Evolutionary conservation across 2,329 filamentous ascomycete species (phyloP).

Genomic region (Fusarium sp.): DNA sequence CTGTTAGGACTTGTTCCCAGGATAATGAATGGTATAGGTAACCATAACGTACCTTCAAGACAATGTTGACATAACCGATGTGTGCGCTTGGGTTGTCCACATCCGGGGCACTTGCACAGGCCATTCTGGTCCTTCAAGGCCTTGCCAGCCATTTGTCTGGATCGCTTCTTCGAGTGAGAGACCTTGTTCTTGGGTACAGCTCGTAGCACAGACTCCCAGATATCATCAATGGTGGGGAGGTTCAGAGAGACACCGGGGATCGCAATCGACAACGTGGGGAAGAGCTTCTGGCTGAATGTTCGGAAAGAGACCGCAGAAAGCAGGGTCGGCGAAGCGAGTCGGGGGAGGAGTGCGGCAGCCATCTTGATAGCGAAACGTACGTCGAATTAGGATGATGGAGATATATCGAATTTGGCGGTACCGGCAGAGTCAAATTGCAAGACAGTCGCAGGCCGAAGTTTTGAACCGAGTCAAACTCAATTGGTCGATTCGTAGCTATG

Average conservation of each 20-base stretch:
- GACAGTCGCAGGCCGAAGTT: neutral
- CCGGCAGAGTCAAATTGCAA: constrained; percentile 9
- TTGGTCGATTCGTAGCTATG: neutral
- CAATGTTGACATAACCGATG: constrained; percentile 91
- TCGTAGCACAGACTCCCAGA: constrained; percentile 92
- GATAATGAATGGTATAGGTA: neutral
- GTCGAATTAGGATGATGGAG: constrained; percentile 20
- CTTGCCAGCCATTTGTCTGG: constrained; percentile 95
- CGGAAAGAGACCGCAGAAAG: constrained; percentile 59
- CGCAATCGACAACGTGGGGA: constrained; percentile 67
- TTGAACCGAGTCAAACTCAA: neutral
- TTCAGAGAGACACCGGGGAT: constrained; percentile 70
- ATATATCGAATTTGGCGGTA: constrained; percentile 20
- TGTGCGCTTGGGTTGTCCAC: constrained; percentile 87
- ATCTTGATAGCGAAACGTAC: constrained; percentile 51
- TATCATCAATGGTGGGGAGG: constrained; percentile 72
- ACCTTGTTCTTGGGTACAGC: constrained; percentile 99
- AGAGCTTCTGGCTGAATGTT: constrained; percentile 60
- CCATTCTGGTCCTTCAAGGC: constrained; percentile 89
- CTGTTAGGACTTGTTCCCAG: constrained; percentile 21
- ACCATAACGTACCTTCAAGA: constrained; percentile 73
- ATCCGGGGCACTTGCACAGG: constrained; percentile 89
- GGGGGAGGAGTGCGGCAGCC: constrained; percentile 68
- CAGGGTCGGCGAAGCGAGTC: constrained; percentile 59
- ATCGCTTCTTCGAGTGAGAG: constrained; percentile 93